Percentiles rank a stretch among this genome's conserved stretches.
Conservation (phyloP, 2,329 filamentous ascomycete species). For the Scolecobasidium constrictum region DNA sequence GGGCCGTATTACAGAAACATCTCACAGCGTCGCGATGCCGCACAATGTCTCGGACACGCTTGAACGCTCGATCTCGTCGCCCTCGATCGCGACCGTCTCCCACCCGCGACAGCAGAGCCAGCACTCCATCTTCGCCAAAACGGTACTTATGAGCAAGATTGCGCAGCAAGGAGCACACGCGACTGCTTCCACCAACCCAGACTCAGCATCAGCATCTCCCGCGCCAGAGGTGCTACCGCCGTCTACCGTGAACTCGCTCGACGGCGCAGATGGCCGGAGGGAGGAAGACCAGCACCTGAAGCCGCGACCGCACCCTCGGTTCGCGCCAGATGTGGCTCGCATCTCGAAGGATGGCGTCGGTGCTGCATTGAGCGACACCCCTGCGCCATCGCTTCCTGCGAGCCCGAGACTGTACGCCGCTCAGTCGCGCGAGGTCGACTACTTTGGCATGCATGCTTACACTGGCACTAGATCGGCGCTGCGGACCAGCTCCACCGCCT, state of each 20-base stretch:
- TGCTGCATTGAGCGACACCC: slow-evolving; percentile 50
- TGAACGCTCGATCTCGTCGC: background rate
- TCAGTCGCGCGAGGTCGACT: background rate
- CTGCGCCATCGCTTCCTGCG: slow-evolving; percentile 48
- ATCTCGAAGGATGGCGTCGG: slow-evolving; percentile 26
- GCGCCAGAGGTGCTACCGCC: background rate
- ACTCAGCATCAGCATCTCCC: background rate
- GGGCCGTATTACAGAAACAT: too few relatives aligned
- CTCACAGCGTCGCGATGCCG: too few relatives aligned
- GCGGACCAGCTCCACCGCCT: slow-evolving; percentile 62
- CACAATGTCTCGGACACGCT: slow-evolving; percentile 4
- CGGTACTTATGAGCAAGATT: slow-evolving; percentile 36
- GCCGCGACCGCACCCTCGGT: slow-evolving; percentile 5
- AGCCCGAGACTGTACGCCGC: slow-evolving; percentile 50
- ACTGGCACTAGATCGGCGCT: slow-evolving; percentile 48
- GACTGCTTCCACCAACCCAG: slow-evolving; percentile 10
- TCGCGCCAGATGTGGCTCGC: background rate
- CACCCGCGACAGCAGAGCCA: slow-evolving; percentile 25
- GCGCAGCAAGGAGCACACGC: slow-evolving; percentile 13
- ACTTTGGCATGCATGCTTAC: slow-evolving; percentile 13
- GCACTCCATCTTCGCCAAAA: slow-evolving; percentile 39
- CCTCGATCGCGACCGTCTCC: slow-evolving; percentile 4
- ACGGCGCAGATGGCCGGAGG: slow-evolving; percentile 3
- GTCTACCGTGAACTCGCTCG: background rate
- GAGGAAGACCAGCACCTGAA: background rate